A percentile compares a stretch with the other conserved stretches of the same genome.
These are phyloP conservation scores for Brassica juncea DNA, from an alignment of 345 rosid species.

Conservation along the genomic window DNA sequence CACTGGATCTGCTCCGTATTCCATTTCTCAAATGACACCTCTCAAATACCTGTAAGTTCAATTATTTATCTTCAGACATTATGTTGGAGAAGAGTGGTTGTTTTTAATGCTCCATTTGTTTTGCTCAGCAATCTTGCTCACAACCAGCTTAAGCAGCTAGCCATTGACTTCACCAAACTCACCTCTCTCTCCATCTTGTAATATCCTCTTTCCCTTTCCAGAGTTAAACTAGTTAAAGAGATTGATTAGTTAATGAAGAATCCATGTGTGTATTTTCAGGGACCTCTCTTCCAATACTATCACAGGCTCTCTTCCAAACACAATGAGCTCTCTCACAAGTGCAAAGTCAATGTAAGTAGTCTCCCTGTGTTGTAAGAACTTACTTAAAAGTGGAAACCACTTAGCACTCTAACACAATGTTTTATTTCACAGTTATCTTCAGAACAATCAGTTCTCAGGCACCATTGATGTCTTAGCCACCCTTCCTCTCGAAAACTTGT, in stretches of 20 bases:
- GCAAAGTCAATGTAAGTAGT: conserved; percentile 57
- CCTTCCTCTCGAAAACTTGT: conserved; percentile 84
- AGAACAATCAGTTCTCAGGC: conserved; percentile 90
- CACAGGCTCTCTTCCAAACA: conserved; percentile 68
- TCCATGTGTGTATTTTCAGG: conserved; percentile 46
- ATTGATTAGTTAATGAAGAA: conserved; percentile 1
- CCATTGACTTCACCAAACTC: conserved; percentile 66
- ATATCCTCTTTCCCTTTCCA: conserved; percentile 37
- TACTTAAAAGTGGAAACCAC: neutral
- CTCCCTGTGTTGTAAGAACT: neutral
- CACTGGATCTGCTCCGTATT: conserved; percentile 56
- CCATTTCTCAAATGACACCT: conserved; percentile 53
- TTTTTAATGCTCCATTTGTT: conserved; percentile 18
- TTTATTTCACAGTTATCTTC: conserved; percentile 66
- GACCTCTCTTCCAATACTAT: conserved; percentile 79
- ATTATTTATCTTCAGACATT: conserved; percentile 24
- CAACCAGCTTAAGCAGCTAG: conserved; percentile 68
- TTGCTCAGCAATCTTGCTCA: conserved; percentile 72
- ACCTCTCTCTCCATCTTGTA: conserved; percentile 78
- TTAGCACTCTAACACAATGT: conserved; percentile 22
- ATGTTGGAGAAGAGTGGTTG: conserved; percentile 14
- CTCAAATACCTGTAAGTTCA: conserved; percentile 77
- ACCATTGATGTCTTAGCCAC: conserved; percentile 71
- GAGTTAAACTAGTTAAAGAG: neutral
- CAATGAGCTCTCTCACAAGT: conserved; percentile 68